These are phyloP conservation scores for Aspergillus ostianus DNA, from an alignment of 495 filamentous ascomycete species.

Conservation along the genomic window DNA sequence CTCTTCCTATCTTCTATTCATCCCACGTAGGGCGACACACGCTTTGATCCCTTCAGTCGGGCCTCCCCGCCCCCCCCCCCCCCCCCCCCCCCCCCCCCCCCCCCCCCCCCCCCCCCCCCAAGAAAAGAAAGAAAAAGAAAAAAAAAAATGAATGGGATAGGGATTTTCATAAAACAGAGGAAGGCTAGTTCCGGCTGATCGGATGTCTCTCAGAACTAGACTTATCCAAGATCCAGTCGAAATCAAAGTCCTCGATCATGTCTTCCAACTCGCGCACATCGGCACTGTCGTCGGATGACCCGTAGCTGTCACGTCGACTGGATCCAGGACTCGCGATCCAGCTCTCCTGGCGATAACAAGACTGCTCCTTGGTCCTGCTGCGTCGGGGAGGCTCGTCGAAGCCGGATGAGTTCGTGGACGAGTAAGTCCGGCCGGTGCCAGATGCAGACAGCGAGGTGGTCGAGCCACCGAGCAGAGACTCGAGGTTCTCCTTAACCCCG, in stretches of 20 bases:
- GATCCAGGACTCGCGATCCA: slow-evolving; percentile 29
- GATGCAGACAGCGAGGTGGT: slow-evolving; percentile 21
- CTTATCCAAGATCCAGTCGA: slow-evolving; percentile 38
- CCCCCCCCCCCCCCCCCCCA: too few relatives aligned
- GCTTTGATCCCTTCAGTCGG: too few relatives aligned
- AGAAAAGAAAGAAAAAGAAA: neutral
- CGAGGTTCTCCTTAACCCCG: slow-evolving; percentile 28
- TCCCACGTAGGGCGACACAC: too few relatives aligned
- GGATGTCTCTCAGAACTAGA: too few relatives aligned
- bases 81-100: too few relatives aligned
- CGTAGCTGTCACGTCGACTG: slow-evolving; percentile 18
- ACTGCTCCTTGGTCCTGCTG: slow-evolving; percentile 3
- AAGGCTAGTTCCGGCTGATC: neutral
- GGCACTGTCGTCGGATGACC: slow-evolving; percentile 19
- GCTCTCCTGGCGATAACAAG: slow-evolving; percentile 29
- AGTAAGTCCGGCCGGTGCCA: slow-evolving; percentile 18
- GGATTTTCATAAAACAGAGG: neutral
- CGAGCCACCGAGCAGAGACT: slow-evolving; percentile 25
- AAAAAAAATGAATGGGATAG: neutral
- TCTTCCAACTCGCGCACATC: slow-evolving; percentile 34
- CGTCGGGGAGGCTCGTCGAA: slow-evolving; percentile 8
- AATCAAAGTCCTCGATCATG: slow-evolving; percentile 41
- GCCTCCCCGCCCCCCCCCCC: too few relatives aligned
- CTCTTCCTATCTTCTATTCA: too few relatives aligned
- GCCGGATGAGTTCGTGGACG: slow-evolving; percentile 17